A percentile compares a stretch with the other conserved stretches of the same genome.
Conservation (phyloP, 805 yeast genomes). For the Wickerhamiella hasegawae region DNA sequence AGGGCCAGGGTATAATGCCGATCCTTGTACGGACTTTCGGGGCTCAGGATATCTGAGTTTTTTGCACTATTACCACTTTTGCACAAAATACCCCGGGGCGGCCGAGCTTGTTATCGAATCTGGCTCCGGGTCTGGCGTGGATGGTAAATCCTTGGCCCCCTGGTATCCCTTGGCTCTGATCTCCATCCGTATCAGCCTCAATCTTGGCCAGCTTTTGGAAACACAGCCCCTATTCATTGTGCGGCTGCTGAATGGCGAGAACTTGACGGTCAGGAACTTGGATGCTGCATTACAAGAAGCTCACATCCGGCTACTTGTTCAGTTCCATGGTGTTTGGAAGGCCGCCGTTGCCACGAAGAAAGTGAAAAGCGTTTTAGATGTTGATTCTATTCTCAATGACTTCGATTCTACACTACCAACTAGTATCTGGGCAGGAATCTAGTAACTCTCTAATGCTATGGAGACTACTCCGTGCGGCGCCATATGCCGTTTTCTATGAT, state of each 20-base stretch:
- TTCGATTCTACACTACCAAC: slow-evolving; percentile 8
- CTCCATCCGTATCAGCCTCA: slow-evolving; percentile 18
- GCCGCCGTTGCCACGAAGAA: slow-evolving; percentile 7
- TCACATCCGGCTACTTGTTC: slow-evolving; percentile 10
- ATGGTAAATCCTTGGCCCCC: slow-evolving; percentile 5
- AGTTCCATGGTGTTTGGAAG: slow-evolving; percentile 18
- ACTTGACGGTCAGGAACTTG: not conserved
- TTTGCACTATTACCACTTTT: slow-evolving; percentile 12
- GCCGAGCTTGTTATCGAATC: slow-evolving; percentile 13
- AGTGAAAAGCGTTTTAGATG: slow-evolving; percentile 17
- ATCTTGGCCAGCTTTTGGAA: slow-evolving; percentile 6
- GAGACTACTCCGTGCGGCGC: no score
- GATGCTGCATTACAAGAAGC: slow-evolving; percentile 3
- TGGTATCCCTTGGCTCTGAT: slow-evolving; percentile 23
- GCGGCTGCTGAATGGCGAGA: slow-evolving; percentile 1
- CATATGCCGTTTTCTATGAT: no score
- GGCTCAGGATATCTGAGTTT: slow-evolving; percentile 21
- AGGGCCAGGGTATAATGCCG: no score
- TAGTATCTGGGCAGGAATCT: slow-evolving; percentile 1
- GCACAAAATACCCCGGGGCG: slow-evolving; percentile 9
- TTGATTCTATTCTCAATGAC: slow-evolving; percentile 12
- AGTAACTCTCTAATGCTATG: not conserved
- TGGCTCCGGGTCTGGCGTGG: slow-evolving; percentile 10
- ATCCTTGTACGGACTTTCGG: slow-evolving; percentile 25
- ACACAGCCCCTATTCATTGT: slow-evolving; percentile 8